phyloP scores from a whole-genome alignment of 1,139 yeast species.

The Hansenula lynferdii region DNA sequence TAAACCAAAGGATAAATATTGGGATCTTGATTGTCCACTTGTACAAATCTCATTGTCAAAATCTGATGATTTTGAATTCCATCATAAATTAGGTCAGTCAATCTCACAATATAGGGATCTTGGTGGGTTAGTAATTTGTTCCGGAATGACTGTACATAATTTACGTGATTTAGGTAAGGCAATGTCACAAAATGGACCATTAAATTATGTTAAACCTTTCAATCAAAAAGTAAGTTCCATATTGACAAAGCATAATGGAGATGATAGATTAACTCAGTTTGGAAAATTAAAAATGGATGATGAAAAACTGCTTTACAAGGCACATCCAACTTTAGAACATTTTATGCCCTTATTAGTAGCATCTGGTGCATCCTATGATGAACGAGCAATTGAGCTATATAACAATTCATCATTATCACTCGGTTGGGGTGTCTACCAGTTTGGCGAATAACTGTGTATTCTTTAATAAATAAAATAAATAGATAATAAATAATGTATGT shows the following conservation, averaged over 20 bases:
- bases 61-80: conserved; percentile 40
- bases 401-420: conserved; percentile 39
- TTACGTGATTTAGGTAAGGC: conserved; percentile 44
- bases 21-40: conserved; percentile 47
- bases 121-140: conserved; percentile 49
- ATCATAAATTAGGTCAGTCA: conserved; percentile 51
- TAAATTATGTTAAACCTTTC: conserved; percentile 50
- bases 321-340: conserved; percentile 78
- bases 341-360: conserved; percentile 67
- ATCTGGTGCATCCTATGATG: conserved; percentile 47
- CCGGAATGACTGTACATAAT: conserved; percentile 82
- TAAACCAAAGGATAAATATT: conserved; percentile 25
- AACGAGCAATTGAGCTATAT: conserved; percentile 40
- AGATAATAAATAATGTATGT: conserved; percentile 1
- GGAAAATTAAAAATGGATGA: conserved; percentile 29
- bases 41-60: conserved; percentile 61
- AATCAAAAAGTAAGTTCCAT: conserved; percentile 31
- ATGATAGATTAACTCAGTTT: conserved; percentile 28
- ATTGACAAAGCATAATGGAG: conserved; percentile 27
- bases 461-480: conserved; percentile 7
- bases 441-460: no score
- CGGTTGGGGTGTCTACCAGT: conserved; percentile 68
- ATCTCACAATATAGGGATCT: conserved; percentile 47
- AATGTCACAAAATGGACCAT: conserved; percentile 18
- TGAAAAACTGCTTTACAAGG: conserved; percentile 36